Conservation (phyloP, 2,329 filamentous ascomycete genomes). For the Alternaria ventricosa region DNA sequence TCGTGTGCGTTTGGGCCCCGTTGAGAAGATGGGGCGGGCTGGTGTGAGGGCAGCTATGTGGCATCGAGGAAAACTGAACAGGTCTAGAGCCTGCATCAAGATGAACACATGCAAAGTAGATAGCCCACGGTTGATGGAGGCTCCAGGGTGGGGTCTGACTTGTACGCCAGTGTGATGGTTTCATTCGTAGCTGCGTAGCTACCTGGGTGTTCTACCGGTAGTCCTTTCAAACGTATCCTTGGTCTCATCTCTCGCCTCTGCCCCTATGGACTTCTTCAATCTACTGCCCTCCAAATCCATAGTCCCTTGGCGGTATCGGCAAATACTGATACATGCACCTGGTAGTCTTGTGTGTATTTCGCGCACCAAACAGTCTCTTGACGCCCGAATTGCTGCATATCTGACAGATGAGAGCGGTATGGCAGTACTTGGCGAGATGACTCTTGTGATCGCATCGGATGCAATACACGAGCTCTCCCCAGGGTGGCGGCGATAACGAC, state of each 20-base stretch:
- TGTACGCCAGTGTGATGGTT: neutral
- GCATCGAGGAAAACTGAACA: no score
- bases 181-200: neutral
- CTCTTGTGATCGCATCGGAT: slow-evolving; percentile 15
- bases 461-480: slow-evolving; percentile 11
- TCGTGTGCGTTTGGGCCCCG: neutral
- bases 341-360: slow-evolving; percentile 1
- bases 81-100: neutral
- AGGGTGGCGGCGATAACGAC: slow-evolving; percentile 3
- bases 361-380: neutral
- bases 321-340: slow-evolving; percentile 11
- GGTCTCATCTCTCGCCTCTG: neutral
- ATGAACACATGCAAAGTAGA: neutral
- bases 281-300: neutral
- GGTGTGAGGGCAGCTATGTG: neutral
- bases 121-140: neutral
- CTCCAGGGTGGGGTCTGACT: neutral
- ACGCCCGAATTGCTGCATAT: slow-evolving; percentile 4
- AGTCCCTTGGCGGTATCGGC: neutral
- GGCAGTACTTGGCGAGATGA: slow-evolving; percentile 8
- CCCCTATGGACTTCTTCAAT: neutral
- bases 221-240: neutral
- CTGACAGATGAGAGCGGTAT: slow-evolving; percentile 4
- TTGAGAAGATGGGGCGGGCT: neutral
- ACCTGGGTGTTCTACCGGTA: neutral